Evolutionary conservation across 2,329 filamentous ascomycete species (phyloP), one percentile per base, ranked within the genome.

Genomic region (Botrytis sinoallii): DNA sequence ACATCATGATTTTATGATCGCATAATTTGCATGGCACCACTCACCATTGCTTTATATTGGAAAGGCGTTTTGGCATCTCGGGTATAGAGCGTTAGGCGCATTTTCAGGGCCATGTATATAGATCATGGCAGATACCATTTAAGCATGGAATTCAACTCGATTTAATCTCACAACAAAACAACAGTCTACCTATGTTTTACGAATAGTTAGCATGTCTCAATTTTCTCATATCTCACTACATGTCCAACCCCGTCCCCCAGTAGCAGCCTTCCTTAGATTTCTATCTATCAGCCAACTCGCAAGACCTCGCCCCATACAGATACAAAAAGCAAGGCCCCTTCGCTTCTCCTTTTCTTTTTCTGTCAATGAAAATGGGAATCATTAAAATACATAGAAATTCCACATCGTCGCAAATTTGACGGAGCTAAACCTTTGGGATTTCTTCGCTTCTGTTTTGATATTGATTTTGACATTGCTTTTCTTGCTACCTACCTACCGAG

Each of bases 81-180:
- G 44, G 68, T 38, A 22, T 64, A 70, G 68, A 70, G 44, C 68
- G 12, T 48, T n/a, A 35, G 59, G 68, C 35, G 66, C 68, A 70
- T 48, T 70, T 48, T 61, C 16, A 40, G 40, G 59, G 22, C 55
- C 32, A 46, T 46, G 55, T 44, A 42, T 64, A 64, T 70, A 48
- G 57, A 70, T 29, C 16, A n/a, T 63, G 68, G 29, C 38, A 63
- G 57, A 73, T 52, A 70, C 72, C 46, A 66, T 40, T 48, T 20
- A 57, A 46, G 35, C 63, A 70, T 70, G 71, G 32, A 60, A 57
- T 59, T 73, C 44, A 60, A 71, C 67, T 52, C 59, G 29, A 55
- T 64, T 48, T 82, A 82, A 29, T 57, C 25, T 63, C 25, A 10
- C 35, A n/a, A 18, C 25, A n/a, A 42, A 22, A 5, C 12, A n/a